phyloP scores from a whole-genome alignment of 2,329 filamentous ascomycete species.

The Ramularia endophylla region DNA sequence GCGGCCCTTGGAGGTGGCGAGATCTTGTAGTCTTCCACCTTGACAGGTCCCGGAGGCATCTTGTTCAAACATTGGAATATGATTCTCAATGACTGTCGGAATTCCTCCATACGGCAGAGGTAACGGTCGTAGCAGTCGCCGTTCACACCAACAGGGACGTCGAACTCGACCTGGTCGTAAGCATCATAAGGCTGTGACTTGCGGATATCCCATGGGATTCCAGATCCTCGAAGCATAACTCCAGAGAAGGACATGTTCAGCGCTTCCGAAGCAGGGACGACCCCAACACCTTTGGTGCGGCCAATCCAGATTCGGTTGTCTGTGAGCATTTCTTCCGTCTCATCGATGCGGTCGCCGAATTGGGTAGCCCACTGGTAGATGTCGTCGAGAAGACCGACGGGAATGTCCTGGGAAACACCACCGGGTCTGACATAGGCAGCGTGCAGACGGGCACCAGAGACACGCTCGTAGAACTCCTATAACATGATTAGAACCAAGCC shows the following conservation, averaged over 20 bases:
- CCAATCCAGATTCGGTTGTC: conserved; percentile 99
- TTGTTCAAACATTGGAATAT: conserved; percentile 99
- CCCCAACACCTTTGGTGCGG: conserved; percentile 80
- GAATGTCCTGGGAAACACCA: conserved; percentile 93
- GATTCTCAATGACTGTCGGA: conserved; percentile 95
- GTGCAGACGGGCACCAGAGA: conserved; percentile 95
- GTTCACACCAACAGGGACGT: conserved; percentile 92
- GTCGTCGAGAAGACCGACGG: conserved; percentile 88
- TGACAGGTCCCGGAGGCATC: conserved; percentile 91
- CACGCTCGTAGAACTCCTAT: conserved; percentile 99
- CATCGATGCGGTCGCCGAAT: conserved; percentile 96
- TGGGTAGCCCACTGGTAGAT: conserved; percentile 99
- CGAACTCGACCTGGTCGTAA: conserved; percentile 96
- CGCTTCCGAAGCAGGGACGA: conserved; percentile 87
- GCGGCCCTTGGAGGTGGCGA: conserved; percentile 89
- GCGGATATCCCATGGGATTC: conserved; percentile 92
- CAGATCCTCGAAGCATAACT: conserved; percentile 96
- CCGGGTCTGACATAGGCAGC: conserved; percentile 95
- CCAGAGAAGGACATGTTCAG: conserved; percentile 95
- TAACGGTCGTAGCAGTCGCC: conserved; percentile 99
- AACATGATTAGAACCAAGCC: conserved; percentile 6
- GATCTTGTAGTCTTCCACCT: conserved; percentile 98
- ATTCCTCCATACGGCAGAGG: conserved; percentile 99
- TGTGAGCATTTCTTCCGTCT: conserved; percentile 96
- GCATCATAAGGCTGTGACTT: conserved; percentile 97